A percentile compares a stretch with the other conserved stretches of the same genome.
phyloP scores from a whole-genome alignment of 805 yeast genomes.

The Dipodascus albidus region DNA sequence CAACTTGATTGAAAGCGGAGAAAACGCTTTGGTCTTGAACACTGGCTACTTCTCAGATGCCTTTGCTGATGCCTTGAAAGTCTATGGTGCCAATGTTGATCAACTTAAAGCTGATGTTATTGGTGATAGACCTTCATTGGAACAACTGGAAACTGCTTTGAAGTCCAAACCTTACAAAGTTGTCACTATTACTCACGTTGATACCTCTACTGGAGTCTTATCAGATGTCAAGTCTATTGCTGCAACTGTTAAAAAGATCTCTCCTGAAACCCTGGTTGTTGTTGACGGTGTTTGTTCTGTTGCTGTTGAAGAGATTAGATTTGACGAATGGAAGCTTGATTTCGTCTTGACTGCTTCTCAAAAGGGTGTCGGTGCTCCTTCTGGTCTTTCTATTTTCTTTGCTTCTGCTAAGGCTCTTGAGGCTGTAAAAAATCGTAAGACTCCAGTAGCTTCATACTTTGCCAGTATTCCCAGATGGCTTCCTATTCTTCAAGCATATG shows the following conservation, averaged over 20 bases:
- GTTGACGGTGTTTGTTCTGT: slow-evolving; percentile 96
- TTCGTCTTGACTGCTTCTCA: slow-evolving; percentile 86
- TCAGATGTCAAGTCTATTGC: slow-evolving; percentile 57
- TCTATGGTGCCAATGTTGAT: slow-evolving; percentile 70
- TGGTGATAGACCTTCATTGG: slow-evolving; percentile 58
- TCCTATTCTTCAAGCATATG: slow-evolving; percentile 81
- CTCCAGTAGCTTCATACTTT: slow-evolving; percentile 39
- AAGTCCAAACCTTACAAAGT: slow-evolving; percentile 42
- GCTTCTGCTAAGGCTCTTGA: slow-evolving; percentile 69
- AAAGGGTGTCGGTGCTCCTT: slow-evolving; percentile 90
- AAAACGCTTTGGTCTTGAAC: slow-evolving; percentile 66
- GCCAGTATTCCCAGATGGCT: slow-evolving; percentile 75
- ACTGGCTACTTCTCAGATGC: slow-evolving; percentile 85
- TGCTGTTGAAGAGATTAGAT: slow-evolving; percentile 77
- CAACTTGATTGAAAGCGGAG: slow-evolving; percentile 54
- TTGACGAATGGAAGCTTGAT: slow-evolving; percentile 85
- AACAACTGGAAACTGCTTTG: slow-evolving; percentile 45
- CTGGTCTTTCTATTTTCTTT: slow-evolving; percentile 74
- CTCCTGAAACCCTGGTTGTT: slow-evolving; percentile 73
- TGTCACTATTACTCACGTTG: slow-evolving; percentile 87
- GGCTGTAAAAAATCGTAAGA: slow-evolving; percentile 40
- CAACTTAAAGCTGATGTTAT: slow-evolving; percentile 50
- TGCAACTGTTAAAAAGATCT: slow-evolving; percentile 42
- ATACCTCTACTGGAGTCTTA: slow-evolving; percentile 92
- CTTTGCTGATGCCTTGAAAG: slow-evolving; percentile 62